Percentiles rank a stretch among this genome's conserved stretches.
Conservation (phyloP, 192 early-diverging fungal genomes). For the Podila epigama region DNA sequence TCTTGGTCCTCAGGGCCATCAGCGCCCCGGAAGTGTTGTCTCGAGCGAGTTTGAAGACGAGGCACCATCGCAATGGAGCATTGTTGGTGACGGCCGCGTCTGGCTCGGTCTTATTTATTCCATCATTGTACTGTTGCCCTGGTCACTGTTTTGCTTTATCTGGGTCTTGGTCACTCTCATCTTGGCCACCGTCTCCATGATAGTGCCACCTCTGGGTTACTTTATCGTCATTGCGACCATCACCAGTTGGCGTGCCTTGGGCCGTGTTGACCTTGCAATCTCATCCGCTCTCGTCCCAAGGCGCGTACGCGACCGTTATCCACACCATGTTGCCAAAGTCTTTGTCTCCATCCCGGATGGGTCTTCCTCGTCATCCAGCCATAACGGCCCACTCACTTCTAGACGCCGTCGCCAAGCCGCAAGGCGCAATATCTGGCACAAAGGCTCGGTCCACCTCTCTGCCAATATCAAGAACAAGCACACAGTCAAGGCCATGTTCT, state of each 20-base stretch:
- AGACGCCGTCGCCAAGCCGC: constrained; percentile 14
- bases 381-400: constrained; percentile 2
- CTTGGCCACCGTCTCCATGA: constrained; percentile 5
- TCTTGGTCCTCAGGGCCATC: constrained; percentile 1
- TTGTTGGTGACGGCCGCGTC: constrained; percentile 25
- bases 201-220: constrained; percentile 38
- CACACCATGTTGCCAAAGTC: constrained; percentile 5
- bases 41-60: constrained; percentile 6
- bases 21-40: background rate
- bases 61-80: constrained; percentile 5
- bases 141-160: constrained; percentile 32
- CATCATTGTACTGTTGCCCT: constrained; percentile 24
- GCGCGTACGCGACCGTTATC: constrained; percentile 2
- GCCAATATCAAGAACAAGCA: constrained; percentile 11
- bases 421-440: constrained; percentile 15
- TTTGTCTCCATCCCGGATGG: constrained; percentile 28
- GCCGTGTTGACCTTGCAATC: constrained; percentile 22
- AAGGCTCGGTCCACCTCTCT: constrained; percentile 15
- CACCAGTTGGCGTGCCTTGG: constrained; percentile 31
- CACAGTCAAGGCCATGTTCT: constrained; percentile 16
- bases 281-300: constrained; percentile 12
- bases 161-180: constrained; percentile 12
- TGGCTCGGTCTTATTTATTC: constrained; percentile 14
- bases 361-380: background rate
- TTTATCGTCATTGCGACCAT: constrained; percentile 17